These are phyloP conservation scores for Scheffersomyces insectosa DNA, from an alignment of 1,139 yeast species.

Conservation along the genomic window DNA sequence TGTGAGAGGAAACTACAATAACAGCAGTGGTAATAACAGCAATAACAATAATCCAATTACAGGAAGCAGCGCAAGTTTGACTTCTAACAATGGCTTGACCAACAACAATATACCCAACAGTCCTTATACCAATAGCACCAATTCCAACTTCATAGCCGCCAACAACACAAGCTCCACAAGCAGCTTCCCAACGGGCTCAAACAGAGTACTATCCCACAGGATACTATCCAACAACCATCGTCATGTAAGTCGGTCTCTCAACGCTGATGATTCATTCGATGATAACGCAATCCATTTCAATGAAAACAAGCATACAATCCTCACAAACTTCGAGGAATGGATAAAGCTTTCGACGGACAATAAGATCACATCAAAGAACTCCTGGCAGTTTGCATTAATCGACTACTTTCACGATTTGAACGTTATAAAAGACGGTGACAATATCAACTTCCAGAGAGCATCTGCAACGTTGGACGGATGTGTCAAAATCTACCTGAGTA, in stretches of 20 bases:
- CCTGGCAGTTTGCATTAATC: conserved; percentile 85
- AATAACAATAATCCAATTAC: too few species aligned
- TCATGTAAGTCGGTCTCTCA: conserved; percentile 17
- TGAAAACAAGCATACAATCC: conserved; percentile 45
- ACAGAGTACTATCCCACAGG: conserved; percentile 13
- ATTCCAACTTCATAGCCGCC: not conserved
- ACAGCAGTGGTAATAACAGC: too few species aligned
- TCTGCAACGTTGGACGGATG: conserved; percentile 84
- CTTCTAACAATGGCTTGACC: too few species aligned
- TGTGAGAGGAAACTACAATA: too few species aligned
- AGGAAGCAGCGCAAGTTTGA: too few species aligned
- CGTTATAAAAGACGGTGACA: conserved; percentile 59
- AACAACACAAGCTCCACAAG: conserved; percentile 5
- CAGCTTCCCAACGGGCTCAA: conserved; percentile 3
- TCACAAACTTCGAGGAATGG: conserved; percentile 83
- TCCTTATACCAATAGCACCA: too few species aligned
- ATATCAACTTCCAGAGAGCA: conserved; percentile 74
- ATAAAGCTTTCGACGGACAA: conserved; percentile 88
- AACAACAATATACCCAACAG: too few species aligned
- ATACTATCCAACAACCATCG: conserved; percentile 15
- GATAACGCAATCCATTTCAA: conserved; percentile 48
- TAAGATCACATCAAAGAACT: conserved; percentile 65
- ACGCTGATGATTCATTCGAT: conserved; percentile 24
- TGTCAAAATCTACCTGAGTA: conserved; percentile 77
- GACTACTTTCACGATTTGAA: conserved; percentile 79